phyloP scores from a whole-genome alignment of 768 basidiomycete genomes.

The Cubamyces sp. region DNA sequence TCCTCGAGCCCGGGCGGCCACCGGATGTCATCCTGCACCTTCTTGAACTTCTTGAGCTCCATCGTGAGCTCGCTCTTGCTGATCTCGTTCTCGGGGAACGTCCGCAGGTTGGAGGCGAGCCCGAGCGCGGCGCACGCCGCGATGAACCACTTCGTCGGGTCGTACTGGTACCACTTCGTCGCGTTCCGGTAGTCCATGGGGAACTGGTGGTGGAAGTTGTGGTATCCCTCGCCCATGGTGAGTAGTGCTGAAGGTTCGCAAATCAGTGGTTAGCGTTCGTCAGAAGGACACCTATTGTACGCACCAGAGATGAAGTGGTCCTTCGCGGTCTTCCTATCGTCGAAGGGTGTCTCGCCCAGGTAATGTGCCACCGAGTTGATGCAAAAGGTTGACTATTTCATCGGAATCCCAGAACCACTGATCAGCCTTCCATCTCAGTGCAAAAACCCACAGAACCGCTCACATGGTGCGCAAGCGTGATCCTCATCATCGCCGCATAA shows the following conservation, averaged over 20 bases:
- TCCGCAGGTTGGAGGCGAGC: constrained; percentile 78
- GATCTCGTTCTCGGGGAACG: constrained; percentile 90
- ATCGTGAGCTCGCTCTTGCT: constrained; percentile 81
- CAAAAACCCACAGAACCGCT: constrained; percentile 24
- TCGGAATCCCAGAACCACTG: neutral
- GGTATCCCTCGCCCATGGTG: constrained; percentile 81
- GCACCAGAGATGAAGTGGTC: constrained; percentile 51
- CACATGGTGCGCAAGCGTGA: constrained; percentile 57
- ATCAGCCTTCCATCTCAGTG: neutral
- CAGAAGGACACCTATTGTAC: neutral
- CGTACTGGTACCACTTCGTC: constrained; percentile 68
- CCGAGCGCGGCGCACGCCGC: constrained; percentile 60
- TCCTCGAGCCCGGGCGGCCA: constrained; percentile 65
- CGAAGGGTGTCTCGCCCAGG: constrained; percentile 57
- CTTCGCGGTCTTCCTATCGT: constrained; percentile 57
- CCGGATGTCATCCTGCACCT: constrained; percentile 58
- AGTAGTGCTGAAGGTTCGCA: constrained; percentile 34
- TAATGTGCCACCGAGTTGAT: constrained; percentile 65
- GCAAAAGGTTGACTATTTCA: constrained; percentile 51
- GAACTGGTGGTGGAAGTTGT: constrained; percentile 74
- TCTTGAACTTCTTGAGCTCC: constrained; percentile 76
- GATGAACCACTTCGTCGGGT: constrained; percentile 84
- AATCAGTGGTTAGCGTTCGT: neutral
- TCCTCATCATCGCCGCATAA: constrained; percentile 51
- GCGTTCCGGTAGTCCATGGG: constrained; percentile 60